A percentile compares a stretch with the other conserved stretches of the same genome.
These are phyloP conservation scores for Neonectria faginata DNA, from an alignment of 2,329 filamentous ascomycete species.

Conservation along the genomic window DNA sequence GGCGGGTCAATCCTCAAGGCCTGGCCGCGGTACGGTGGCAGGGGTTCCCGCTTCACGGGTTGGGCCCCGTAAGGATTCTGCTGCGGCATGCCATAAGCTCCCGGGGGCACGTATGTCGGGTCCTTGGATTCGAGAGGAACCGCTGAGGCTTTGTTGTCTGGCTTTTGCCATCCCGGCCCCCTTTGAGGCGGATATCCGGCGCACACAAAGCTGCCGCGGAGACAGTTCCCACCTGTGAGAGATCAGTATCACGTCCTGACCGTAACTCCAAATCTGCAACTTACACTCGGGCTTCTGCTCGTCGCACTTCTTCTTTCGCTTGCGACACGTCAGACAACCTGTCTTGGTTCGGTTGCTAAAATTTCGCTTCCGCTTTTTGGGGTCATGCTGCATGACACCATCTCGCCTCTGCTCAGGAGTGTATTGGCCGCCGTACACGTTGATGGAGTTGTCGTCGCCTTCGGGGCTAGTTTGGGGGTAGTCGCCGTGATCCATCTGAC, in stretches of 20 bases:
- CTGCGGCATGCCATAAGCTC: conserved; percentile 72
- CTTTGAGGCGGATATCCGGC: conserved; percentile 89
- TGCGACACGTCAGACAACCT: conserved; percentile 90
- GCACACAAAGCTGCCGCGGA: conserved; percentile 89
- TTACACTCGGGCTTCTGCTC: conserved; percentile 92
- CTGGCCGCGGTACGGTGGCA: conserved; percentile 71
- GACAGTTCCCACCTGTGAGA: conserved; percentile 82
- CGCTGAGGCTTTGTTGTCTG: conserved; percentile 74
- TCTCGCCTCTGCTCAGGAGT: conserved; percentile 62
- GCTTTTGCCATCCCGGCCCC: conserved; percentile 79
- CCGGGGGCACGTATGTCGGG: conserved; percentile 69
- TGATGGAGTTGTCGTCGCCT: conserved; percentile 61
- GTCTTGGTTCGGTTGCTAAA: conserved; percentile 98
- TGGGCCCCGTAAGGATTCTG: conserved; percentile 53
- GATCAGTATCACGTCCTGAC: conserved; percentile 23
- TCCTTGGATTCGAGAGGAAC: conserved; percentile 89
- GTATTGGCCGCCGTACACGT: conserved; percentile 57
- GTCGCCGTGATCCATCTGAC: conserved; percentile 61
- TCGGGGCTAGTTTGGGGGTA: conserved; percentile 67
- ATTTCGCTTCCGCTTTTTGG: conserved; percentile 79
- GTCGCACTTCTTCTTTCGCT: conserved; percentile 97
- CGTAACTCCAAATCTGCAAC: conserved; percentile 49
- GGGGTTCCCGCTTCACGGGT: conserved; percentile 65
- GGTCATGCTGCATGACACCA: conserved; percentile 66
- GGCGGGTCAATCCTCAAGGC: conserved; percentile 72